Percentiles rank a stretch among this genome's conserved stretches.
Evolutionary conservation across 208 protist genomes (phyloP).

Genomic region (Lotmaria passim): DNA sequence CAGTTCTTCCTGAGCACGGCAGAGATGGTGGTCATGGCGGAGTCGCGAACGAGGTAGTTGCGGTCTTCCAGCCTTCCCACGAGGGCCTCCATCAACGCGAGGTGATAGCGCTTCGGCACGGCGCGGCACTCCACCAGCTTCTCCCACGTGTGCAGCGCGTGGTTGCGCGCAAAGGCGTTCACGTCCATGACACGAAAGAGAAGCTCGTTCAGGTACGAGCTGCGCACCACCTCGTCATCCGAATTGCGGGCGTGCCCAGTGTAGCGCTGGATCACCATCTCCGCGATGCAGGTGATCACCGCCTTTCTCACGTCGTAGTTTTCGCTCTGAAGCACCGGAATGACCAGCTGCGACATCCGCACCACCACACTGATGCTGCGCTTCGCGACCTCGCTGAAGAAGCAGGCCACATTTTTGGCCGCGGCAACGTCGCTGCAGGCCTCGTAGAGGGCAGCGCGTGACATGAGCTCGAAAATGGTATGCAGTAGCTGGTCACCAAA

Average conservation of each 20-base stretch:
- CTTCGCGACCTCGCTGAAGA: slow-evolving; percentile 80
- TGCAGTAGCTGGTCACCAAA: slow-evolving; percentile 50
- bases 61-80: slow-evolving; percentile 82
- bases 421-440: slow-evolving; percentile 43
- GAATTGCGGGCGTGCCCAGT: slow-evolving; percentile 51
- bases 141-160: slow-evolving; percentile 83
- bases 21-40: slow-evolving; percentile 76
- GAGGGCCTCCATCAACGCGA: slow-evolving; percentile 66
- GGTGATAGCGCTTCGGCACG: slow-evolving; percentile 79
- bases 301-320: slow-evolving; percentile 89
- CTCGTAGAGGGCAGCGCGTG: slow-evolving; percentile 65
- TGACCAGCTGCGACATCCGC: slow-evolving; percentile 60
- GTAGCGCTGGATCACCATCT: slow-evolving; percentile 87
- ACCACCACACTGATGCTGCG: slow-evolving; percentile 80
- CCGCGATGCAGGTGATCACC: slow-evolving; percentile 77
- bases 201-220: slow-evolving; percentile 80
- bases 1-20: slow-evolving; percentile 79
- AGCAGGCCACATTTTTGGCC: slow-evolving; percentile 80
- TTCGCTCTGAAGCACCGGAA: slow-evolving; percentile 75
- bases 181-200: slow-evolving; percentile 87
- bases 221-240: slow-evolving; percentile 49
- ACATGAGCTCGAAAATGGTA: slow-evolving; percentile 72
- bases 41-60: slow-evolving; percentile 87
- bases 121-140: slow-evolving; percentile 69
- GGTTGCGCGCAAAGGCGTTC: slow-evolving; percentile 89